A percentile compares a stretch with the other conserved stretches of the same genome.
These are phyloP conservation scores for Phytophthora foliorum DNA, from an alignment of 352 stramenopile species.

Conservation along the genomic window DNA sequence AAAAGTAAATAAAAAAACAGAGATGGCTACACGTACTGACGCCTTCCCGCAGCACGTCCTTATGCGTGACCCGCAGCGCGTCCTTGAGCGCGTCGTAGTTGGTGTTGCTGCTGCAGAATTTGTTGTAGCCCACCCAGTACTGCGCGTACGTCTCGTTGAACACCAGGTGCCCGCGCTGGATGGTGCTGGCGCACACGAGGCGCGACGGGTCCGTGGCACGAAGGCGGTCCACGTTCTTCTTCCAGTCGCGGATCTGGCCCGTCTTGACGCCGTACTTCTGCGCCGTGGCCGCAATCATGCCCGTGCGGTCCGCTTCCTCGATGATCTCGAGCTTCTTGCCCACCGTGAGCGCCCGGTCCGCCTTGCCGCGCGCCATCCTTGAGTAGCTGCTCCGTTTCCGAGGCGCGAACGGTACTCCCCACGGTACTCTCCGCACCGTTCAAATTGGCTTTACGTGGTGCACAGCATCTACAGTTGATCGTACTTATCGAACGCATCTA, in stretches of 20 bases:
- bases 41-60: constrained; percentile 78
- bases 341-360: constrained; percentile 80
- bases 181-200: constrained; percentile 83
- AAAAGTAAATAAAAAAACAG: constrained; percentile 10
- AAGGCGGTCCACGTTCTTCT: constrained; percentile 87
- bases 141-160: constrained; percentile 92
- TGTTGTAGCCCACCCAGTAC: constrained; percentile 93
- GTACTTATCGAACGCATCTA: constrained; percentile 10
- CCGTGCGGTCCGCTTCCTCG: constrained; percentile 85
- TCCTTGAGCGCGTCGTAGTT: constrained; percentile 79
- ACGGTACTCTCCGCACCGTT: constrained; percentile 36
- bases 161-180: constrained; percentile 85
- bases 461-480: constrained; percentile 11
- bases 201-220: constrained; percentile 80
- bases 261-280: constrained; percentile 91
- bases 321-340: constrained; percentile 93
- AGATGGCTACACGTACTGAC: constrained; percentile 63
- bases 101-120: constrained; percentile 82
- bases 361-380: constrained; percentile 86
- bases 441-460: background rate
- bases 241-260: constrained; percentile 90
- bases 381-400: constrained; percentile 16
- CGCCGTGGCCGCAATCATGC: constrained; percentile 77
- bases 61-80: constrained; percentile 72
- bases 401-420: constrained; percentile 33